Percentiles rank a stretch among this genome's conserved stretches.
Conservation (phyloP, 768 basidiomycete species). For the Xerocomellus chrysenteron region DNA sequence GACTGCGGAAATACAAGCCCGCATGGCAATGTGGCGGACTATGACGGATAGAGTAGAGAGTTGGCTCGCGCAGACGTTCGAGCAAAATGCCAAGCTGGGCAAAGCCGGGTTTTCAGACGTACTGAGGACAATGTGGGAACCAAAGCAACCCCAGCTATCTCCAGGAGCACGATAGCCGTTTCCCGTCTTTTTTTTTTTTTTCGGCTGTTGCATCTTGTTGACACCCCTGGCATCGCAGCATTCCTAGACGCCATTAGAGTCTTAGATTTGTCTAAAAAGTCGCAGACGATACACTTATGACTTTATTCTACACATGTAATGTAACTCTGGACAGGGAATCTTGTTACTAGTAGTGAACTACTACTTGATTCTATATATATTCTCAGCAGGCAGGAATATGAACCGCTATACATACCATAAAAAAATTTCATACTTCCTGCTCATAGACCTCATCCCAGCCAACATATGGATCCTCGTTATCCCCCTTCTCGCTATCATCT, state of each 20-base stretch:
- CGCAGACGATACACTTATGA: constrained; percentile 26
- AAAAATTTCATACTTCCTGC: constrained; percentile 53
- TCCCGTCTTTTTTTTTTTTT: constrained; percentile 1
- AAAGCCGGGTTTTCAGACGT: constrained; percentile 91
- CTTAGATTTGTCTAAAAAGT: constrained; percentile 28
- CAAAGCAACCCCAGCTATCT: constrained; percentile 51
- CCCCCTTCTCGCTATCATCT: constrained; percentile 42
- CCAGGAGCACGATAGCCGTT: constrained; percentile 28
- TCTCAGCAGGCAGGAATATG: neutral
- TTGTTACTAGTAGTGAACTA: neutral
- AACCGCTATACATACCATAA: neutral
- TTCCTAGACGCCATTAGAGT: constrained; percentile 21
- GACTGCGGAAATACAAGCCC: constrained; percentile 89
- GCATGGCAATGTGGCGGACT: constrained; percentile 76
- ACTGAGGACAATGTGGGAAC: constrained; percentile 73
- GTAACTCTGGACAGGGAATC: constrained; percentile 11
- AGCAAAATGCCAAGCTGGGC: constrained; percentile 88
- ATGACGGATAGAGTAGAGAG: constrained; percentile 82
- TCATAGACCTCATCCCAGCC: constrained; percentile 61
- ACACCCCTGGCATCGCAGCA: constrained; percentile 7
- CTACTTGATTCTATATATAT: neutral
- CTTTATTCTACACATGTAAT: constrained; percentile 26
- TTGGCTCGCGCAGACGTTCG: constrained; percentile 86
- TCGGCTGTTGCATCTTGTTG: constrained; percentile 5
- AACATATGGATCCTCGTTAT: constrained; percentile 29